These are phyloP conservation scores for Fusarium denticulatum DNA, from an alignment of 2,329 filamentous ascomycete genomes.

Conservation along the genomic window DNA sequence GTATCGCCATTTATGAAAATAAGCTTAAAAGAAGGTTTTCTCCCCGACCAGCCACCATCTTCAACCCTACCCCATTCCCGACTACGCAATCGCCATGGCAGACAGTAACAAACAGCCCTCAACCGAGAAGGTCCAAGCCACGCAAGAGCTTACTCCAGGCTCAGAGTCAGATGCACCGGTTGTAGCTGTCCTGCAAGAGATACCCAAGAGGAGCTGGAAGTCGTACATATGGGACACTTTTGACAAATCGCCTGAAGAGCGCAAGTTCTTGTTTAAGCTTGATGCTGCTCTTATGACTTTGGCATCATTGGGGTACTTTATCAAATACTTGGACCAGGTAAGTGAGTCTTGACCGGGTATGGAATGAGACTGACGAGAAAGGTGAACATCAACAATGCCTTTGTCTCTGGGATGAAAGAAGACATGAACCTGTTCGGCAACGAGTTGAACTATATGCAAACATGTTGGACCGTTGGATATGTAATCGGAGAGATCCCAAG, in stretches of 20 bases:
- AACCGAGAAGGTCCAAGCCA: background rate
- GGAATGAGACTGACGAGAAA: background rate
- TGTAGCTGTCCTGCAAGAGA: conserved; percentile 15
- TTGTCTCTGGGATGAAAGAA: conserved; percentile 59
- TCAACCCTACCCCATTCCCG: too few relatives aligned
- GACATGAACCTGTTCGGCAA: conserved; percentile 58
- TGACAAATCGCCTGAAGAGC: conserved; percentile 55
- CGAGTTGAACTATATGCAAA: conserved; percentile 61
- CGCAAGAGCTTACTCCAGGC: accelerated
- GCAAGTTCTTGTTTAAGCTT: conserved; percentile 55
- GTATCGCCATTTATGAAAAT: background rate
- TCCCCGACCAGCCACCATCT: accelerated
- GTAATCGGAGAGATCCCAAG: conserved; percentile 57
- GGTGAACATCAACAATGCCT: conserved; percentile 43
- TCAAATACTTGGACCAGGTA: conserved; percentile 52
- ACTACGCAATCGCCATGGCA: background rate
- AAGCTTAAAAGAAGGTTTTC: conserved; percentile 22
- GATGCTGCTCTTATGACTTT: conserved; percentile 53
- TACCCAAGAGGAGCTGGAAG: conserved; percentile 48
- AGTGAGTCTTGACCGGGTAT: background rate
- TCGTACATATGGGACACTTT: conserved; percentile 61
- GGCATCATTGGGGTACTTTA: conserved; percentile 51
- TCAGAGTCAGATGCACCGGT: conserved; percentile 7
- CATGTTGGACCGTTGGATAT: conserved; percentile 69
- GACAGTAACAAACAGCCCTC: background rate